Conservation (phyloP, 2,329 filamentous ascomycete species). For the Paraphaeosphaeria sporulosa region DNA sequence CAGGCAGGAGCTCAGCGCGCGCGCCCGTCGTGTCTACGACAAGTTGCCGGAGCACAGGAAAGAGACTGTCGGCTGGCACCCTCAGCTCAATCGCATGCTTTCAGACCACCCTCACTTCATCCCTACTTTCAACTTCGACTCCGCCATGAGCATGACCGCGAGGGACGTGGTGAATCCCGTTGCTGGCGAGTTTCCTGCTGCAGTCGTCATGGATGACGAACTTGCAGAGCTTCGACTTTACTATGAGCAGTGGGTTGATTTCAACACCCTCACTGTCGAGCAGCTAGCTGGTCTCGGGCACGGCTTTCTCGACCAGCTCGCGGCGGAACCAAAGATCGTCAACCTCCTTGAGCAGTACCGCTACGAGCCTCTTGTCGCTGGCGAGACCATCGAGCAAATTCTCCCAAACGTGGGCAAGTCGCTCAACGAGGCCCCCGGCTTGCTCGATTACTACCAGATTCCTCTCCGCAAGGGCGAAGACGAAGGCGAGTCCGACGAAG, state of each 20-base stretch:
- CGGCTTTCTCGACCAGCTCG: background rate
- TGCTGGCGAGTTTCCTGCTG: background rate
- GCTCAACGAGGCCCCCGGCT: background rate
- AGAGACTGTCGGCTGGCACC: background rate
- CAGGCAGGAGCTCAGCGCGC: background rate
- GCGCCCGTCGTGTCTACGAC: background rate
- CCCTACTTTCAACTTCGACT: background rate
- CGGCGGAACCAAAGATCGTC: background rate
- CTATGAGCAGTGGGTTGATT: background rate
- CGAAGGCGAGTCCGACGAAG: background rate
- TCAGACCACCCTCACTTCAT: background rate
- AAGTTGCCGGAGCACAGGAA: background rate
- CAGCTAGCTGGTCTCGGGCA: background rate
- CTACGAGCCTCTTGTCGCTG: background rate
- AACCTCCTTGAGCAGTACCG: background rate
- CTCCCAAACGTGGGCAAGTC: background rate
- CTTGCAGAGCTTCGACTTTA: background rate
- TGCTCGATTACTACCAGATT: background rate
- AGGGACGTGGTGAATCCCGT: constrained; percentile 1
- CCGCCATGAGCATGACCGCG: background rate
- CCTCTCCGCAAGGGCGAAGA: background rate
- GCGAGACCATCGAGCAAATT: background rate
- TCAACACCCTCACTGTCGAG: background rate
- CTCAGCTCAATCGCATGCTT: constrained; percentile 1
- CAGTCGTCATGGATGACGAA: background rate